Base-by-base conservation (phyloP, 2,329 filamentous ascomycete species). In the Dothistroma pini region DNA sequence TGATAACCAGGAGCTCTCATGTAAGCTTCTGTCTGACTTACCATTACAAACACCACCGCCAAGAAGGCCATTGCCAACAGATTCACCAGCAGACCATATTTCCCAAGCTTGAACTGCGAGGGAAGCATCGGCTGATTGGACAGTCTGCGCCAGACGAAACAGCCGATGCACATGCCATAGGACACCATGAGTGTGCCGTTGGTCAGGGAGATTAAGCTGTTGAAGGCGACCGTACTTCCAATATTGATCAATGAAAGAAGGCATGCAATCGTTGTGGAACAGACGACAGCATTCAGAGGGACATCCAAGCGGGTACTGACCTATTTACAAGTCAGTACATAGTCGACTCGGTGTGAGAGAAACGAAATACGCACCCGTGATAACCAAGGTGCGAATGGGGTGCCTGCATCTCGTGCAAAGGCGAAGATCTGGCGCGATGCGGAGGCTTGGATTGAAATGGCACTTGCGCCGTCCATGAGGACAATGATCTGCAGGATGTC, bases 181-280 rank as follows among this genome's bases (percentile, higher is more conserved):
- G 65, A 64, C 9, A 54, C 38, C 50, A 58, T 58, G 32, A 67
- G 55, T 11, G 56, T 57, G 55, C 57, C 59, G 51, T 56, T 59
- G 3, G 70, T 72, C 12, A 78, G 69, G 4, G 76, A 75, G 32
- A 78, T 73, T 29, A 77, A 75, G 51, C 74, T 75, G 60, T 74
- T 72, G 54, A 80, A 73, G 12, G 74, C 76, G 25, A 75, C 73
- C 34, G 74, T 76, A 35, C 69, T 70, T 47, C 71, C 73, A 52
- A 75, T 66, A 55, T 73, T 74, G 44, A 75, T 73, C 29, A 66
- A 51, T 2, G 63, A 63, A 12, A 66, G 59, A 5, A 66, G 58
- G 55, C 61, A 58, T 16, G 63, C 59, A 21, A 66, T 58, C n/a
- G 54, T 32, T 34, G 58, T 60, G 7, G 59, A 62, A 29, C 56